phyloP scores from a whole-genome alignment of 257 asterid genomes.

The Ajuga chamaepitys region DNA sequence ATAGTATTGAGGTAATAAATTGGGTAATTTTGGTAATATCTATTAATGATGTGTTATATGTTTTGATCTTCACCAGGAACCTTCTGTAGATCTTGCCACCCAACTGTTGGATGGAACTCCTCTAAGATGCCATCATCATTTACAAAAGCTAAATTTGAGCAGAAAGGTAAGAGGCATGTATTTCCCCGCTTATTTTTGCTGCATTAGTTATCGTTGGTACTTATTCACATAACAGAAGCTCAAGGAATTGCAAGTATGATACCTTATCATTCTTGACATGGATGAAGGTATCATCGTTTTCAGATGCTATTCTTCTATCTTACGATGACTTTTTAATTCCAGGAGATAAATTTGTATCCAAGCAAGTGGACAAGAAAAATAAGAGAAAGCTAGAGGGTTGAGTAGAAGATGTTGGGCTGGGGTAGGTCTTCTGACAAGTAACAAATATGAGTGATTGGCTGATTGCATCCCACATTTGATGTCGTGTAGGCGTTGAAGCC shows the following conservation, averaged over 20 bases:
- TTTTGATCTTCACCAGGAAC: conserved; percentile 48
- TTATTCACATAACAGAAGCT: background rate
- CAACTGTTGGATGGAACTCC: conserved; percentile 88
- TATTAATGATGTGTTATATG: background rate
- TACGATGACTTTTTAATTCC: conserved; percentile 18
- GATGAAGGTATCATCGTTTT: background rate
- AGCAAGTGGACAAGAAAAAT: conserved; percentile 82
- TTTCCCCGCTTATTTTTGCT: conserved; percentile 10
- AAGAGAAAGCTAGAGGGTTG: conserved; percentile 82
- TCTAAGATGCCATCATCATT: conserved; percentile 63
- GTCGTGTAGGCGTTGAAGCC: too few species aligned
- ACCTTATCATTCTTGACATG: conserved; percentile 4
- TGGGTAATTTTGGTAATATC: background rate
- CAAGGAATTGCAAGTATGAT: background rate
- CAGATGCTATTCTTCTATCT: background rate
- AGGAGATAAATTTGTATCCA: conserved; percentile 79
- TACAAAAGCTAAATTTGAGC: conserved; percentile 81
- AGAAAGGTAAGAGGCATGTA: conserved; percentile 53
- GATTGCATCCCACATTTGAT: too few species aligned
- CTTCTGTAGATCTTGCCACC: conserved; percentile 85
- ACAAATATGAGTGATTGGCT: too few species aligned
- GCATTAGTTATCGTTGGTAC: background rate
- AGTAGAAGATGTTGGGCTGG: conserved; percentile 97
- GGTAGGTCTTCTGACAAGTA: conserved; percentile 47
- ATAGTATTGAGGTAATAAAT: background rate